Conservation (phyloP, 2,329 filamentous ascomycete genomes). For the Cladorrhinum sp. region DNA sequence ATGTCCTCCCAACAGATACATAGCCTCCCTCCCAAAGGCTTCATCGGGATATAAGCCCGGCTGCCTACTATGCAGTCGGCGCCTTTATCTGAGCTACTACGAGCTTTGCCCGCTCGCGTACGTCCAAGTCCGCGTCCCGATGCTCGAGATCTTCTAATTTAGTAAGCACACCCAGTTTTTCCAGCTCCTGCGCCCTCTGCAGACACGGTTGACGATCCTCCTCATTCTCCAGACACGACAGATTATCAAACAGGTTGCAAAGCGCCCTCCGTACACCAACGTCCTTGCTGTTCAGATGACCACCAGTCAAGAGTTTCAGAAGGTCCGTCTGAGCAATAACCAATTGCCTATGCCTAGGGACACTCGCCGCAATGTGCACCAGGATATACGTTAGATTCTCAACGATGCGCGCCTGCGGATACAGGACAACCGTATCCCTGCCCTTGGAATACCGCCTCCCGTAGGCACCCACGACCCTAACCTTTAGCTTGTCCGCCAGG, state of each 20-base stretch:
- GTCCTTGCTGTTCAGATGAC: constrained; percentile 70
- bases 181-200: constrained; percentile 66
- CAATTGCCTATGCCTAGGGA: constrained; percentile 72
- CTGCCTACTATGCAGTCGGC: too few relatives aligned
- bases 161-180: constrained; percentile 66
- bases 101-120: constrained; percentile 78
- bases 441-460: constrained; percentile 39
- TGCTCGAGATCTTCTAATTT: constrained; percentile 60
- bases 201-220: constrained; percentile 63
- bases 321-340: constrained; percentile 75
- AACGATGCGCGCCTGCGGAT: constrained; percentile 67
- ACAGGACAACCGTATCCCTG: constrained; percentile 45
- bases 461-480: constrained; percentile 55
- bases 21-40: too few relatives aligned
- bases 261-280: constrained; percentile 73
- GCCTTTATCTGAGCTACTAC: constrained; percentile 68
- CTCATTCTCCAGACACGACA: constrained; percentile 77
- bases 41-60: too few relatives aligned
- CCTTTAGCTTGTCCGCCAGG: constrained; percentile 71
- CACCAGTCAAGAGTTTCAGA: constrained; percentile 67
- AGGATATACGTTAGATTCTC: constrained; percentile 76
- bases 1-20: too few relatives aligned
- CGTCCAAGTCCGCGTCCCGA: constrained; percentile 73
- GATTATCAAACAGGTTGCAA: constrained; percentile 81
- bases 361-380: constrained; percentile 82